Evolutionary conservation across 352 stramenopile genomes (phyloP), one percentile per base, ranked within the genome.

Genomic region (Ophiocytium majus): DNA sequence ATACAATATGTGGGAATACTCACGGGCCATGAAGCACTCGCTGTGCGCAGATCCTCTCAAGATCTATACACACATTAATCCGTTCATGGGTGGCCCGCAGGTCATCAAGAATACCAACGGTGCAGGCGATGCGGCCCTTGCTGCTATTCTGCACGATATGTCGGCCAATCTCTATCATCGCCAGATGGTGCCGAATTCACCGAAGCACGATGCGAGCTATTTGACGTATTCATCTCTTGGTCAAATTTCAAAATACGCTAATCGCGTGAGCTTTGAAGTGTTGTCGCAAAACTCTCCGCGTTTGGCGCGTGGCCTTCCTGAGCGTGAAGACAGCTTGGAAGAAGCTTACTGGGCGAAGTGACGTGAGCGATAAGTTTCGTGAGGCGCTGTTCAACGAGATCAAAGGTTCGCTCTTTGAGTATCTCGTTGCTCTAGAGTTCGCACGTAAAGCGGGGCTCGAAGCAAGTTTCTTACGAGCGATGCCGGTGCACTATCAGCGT

Each of bases 61-160:
- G 28, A 71, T 80, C 37, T 80, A 80, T 80, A 79, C 75, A 23
- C 64, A 80, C 64, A 80, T 80, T 80, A 79, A 63, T 80, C 75
- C 75, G 28, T 80, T 79, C 64, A 80, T 19, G 37, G 75, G 75
- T 79, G 75, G 75, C 19, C 75, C 75, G 64, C 19, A 71, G 19
- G n/a, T 23, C 28, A 80, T 80, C 64, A 80, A 79, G 75, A 80
- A 80, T 79, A 80, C 75, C 19, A 80, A 80, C n/a, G 75, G 75
- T 80, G 75, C 75, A 19, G 75, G 75, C 19, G 75, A 80, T 66
- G 75, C 28, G 64, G 75, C 75, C 75, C 64, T 80, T 23, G 75
- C 75, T 80, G 75, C 75, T 66, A 23, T 80, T 63, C 75, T 80
- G 23, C 75, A 80, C 37, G 75, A 80, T 79, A 79, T 80, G 19